Evolutionary conservation across 176 grass and related monocot genomes (phyloP).

Genomic region (Poa annua): DNA sequence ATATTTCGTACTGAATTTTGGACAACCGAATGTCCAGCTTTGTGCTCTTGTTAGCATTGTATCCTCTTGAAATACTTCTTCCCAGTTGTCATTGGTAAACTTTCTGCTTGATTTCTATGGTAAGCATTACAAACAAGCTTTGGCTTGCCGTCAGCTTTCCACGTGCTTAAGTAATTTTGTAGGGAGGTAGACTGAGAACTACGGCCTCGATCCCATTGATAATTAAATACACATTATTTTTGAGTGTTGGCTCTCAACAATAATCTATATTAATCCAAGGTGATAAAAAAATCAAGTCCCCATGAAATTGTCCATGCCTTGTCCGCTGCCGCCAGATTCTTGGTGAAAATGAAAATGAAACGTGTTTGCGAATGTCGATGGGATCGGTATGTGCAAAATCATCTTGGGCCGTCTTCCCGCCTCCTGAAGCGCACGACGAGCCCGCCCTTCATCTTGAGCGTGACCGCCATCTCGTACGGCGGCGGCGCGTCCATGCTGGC

Average conservation of each 20-base stretch:
- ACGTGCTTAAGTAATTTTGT: neutral
- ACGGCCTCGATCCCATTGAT: too few species aligned
- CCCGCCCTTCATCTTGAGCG: slow-evolving; percentile 57
- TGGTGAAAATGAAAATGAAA: too few species aligned
- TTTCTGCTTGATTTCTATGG: neutral
- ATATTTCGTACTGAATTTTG: neutral
- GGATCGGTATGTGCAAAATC: too few species aligned
- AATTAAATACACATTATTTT: too few species aligned
- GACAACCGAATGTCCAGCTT: neutral
- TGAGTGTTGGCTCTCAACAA: too few species aligned
- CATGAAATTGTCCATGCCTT: too few species aligned
- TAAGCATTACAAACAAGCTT: neutral
- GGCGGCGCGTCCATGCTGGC: slow-evolving; percentile 38
- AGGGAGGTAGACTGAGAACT: too few species aligned
- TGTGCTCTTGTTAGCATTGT: neutral
- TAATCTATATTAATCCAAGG: too few species aligned
- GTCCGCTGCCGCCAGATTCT: too few species aligned
- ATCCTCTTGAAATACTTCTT: neutral
- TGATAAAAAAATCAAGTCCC: too few species aligned
- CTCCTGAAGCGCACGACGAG: slow-evolving; percentile 54
- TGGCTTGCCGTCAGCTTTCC: neutral
- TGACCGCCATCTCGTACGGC: slow-evolving; percentile 53
- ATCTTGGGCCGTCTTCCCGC: slow-evolving; percentile 30
- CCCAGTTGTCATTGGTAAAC: neutral
- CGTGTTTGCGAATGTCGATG: too few species aligned